Evolutionary conservation across 352 stramenopile species (phyloP).

Genomic region (Pythium monospermum): DNA sequence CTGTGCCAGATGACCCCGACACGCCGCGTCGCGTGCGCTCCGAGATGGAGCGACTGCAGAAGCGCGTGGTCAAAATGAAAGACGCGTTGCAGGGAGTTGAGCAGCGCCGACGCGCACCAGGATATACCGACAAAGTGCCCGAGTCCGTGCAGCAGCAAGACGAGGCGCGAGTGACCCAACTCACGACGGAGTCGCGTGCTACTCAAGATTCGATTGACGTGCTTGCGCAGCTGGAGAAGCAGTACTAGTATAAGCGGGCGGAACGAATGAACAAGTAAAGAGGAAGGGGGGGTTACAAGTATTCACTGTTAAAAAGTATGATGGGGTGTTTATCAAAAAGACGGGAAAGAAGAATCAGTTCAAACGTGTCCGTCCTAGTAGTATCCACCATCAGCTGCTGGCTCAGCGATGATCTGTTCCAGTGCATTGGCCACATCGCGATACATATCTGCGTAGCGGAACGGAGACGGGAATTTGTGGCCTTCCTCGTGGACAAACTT

Average conservation of each 20-base stretch:
- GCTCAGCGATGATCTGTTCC: slow-evolving; percentile 23
- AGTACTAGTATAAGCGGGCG: slow-evolving; percentile 46
- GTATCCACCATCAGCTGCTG: background rate
- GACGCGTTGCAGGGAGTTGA: slow-evolving; percentile 40
- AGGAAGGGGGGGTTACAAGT: slow-evolving; percentile 1
- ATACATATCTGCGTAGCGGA: slow-evolving; percentile 44
- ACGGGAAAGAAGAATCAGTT: too few relatives aligned
- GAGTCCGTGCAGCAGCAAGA: slow-evolving; percentile 61
- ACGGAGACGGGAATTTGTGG: slow-evolving; percentile 66
- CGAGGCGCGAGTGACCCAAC: slow-evolving; percentile 40
- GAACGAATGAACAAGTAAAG: too few relatives aligned
- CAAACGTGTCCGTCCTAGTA: too few relatives aligned
- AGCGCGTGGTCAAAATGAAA: slow-evolving; percentile 51
- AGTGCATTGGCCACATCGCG: slow-evolving; percentile 40
- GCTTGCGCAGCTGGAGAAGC: slow-evolving; percentile 44
- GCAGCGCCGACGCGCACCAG: slow-evolving; percentile 32
- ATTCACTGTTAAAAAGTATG: slow-evolving; percentile 1
- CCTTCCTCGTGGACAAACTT: slow-evolving; percentile 71
- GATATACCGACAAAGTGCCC: slow-evolving; percentile 65
- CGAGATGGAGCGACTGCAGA: slow-evolving; percentile 63
- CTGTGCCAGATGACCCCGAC: slow-evolving; percentile 57
- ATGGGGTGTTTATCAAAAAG: too few relatives aligned
- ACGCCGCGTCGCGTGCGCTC: slow-evolving; percentile 54
- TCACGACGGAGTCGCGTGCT: slow-evolving; percentile 51
- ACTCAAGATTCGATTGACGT: slow-evolving; percentile 49